These are phyloP conservation scores for Dendryphion nanum DNA, from an alignment of 2,329 filamentous ascomycete genomes.

Conservation along the genomic window DNA sequence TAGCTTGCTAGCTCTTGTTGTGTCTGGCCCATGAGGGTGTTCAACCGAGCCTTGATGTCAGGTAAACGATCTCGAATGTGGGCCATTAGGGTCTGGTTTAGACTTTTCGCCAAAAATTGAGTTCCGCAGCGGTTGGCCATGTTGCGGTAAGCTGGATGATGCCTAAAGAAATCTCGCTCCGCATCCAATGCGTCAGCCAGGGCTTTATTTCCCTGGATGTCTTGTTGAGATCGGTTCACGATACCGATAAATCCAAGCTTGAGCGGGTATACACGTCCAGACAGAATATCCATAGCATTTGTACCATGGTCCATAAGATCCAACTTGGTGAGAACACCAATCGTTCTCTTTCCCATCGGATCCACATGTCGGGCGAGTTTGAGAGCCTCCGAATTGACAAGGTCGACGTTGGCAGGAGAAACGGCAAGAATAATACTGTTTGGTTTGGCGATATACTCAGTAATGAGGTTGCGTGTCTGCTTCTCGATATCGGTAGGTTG, in stretches of 20 bases:
- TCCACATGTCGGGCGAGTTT: slow-evolving; percentile 98
- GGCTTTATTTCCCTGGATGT: slow-evolving; percentile 95
- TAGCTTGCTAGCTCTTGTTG: slow-evolving; percentile 98
- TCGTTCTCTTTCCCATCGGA: slow-evolving; percentile 87
- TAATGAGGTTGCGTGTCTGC: slow-evolving; percentile 92
- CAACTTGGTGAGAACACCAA: slow-evolving; percentile 94
- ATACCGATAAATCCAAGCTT: slow-evolving; percentile 98
- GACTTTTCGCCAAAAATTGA: slow-evolving; percentile 87
- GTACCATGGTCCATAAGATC: slow-evolving; percentile 99
- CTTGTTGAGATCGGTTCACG: slow-evolving; percentile 96
- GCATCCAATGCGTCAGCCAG: slow-evolving; percentile 86
- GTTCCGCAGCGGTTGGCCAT: slow-evolving; percentile 93
- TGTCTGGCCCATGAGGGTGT: slow-evolving; percentile 99
- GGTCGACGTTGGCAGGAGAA: slow-evolving; percentile 94
- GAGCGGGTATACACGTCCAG: slow-evolving; percentile 90
- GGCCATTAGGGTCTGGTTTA: slow-evolving; percentile 92
- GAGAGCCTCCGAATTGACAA: slow-evolving; percentile 96
- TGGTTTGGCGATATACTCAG: slow-evolving; percentile 97
- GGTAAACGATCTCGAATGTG: slow-evolving; percentile 95
- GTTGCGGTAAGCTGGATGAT: slow-evolving; percentile 95
- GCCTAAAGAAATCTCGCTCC: slow-evolving; percentile 92
- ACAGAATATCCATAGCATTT: slow-evolving; percentile 96
- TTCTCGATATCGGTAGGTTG: slow-evolving; percentile 98
- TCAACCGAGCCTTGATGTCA: slow-evolving; percentile 96
- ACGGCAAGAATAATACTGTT: slow-evolving; percentile 98